Conservation (phyloP, 495 filamentous ascomycete genomes). For the Aspergillus heteromorphus region DNA sequence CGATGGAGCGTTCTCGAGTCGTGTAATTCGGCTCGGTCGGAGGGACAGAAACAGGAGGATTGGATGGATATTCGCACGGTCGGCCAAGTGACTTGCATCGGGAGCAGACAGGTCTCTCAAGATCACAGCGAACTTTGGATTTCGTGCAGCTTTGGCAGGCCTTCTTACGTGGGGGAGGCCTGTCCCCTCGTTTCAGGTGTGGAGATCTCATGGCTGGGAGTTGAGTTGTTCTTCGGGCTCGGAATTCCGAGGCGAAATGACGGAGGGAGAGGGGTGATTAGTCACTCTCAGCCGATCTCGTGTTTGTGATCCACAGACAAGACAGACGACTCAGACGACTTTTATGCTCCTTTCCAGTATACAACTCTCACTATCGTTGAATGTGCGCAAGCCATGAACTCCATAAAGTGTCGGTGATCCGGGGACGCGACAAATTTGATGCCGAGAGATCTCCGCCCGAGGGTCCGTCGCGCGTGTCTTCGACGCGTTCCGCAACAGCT, state of each 20-base stretch:
- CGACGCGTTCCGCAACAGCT: too few relatives aligned
- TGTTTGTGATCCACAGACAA: too few relatives aligned
- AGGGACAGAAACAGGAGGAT: background rate
- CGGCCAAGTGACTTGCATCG: conserved; percentile 28
- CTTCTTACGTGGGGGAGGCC: conserved; percentile 22
- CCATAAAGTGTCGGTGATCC: too few relatives aligned
- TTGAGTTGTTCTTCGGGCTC: background rate
- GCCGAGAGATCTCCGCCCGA: too few relatives aligned
- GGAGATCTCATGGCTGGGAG: background rate
- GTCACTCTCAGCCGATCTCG: background rate
- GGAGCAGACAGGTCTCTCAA: conserved; percentile 31
- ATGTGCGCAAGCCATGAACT: too few relatives aligned
- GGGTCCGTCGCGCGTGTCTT: too few relatives aligned
- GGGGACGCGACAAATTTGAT: too few relatives aligned
- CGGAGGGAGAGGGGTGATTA: background rate
- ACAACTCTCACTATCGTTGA: too few relatives aligned
- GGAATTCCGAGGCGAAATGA: background rate
- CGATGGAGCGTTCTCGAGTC: too few relatives aligned
- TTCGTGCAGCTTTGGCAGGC: conserved; percentile 32
- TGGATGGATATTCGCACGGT: conserved; percentile 24
- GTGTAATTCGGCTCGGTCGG: background rate
- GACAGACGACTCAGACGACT: too few relatives aligned
- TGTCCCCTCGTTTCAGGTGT: background rate
- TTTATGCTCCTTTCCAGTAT: background rate
- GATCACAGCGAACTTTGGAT: conserved; percentile 34